A percentile compares a stretch with the other conserved stretches of the same genome.
These are phyloP conservation scores for Candida taoyuanica DNA, from an alignment of 805 yeast genomes.

Conservation along the genomic window DNA sequence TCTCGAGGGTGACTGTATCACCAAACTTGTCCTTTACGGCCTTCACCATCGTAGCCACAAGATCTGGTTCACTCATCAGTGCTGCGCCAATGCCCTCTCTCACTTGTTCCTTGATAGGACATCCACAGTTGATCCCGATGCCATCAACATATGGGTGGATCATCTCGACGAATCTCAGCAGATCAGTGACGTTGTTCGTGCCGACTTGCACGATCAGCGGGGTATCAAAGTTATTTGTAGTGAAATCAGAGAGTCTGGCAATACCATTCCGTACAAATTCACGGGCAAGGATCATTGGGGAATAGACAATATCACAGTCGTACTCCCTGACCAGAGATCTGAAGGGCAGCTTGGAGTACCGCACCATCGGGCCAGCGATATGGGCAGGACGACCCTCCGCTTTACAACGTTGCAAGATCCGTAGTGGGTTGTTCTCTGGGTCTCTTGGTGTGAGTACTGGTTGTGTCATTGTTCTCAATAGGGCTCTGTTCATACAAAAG, in stretches of 20 bases:
- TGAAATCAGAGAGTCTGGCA: constrained; percentile 82
- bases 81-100: constrained; percentile 98
- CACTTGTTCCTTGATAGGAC: constrained; percentile 93
- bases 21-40: constrained; percentile 79
- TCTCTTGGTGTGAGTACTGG: constrained; percentile 27
- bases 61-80: constrained; percentile 75
- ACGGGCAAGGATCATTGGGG: constrained; percentile 95
- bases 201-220: constrained; percentile 89
- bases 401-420: constrained; percentile 44
- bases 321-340: constrained; percentile 73
- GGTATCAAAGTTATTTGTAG: constrained; percentile 67
- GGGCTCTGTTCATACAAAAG: constrained; percentile 2
- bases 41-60: constrained; percentile 76
- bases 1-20: constrained; percentile 69
- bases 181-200: constrained; percentile 75
- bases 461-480: constrained; percentile 1
- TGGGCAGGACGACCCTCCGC: constrained; percentile 50
- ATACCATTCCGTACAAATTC: constrained; percentile 83
- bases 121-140: constrained; percentile 93
- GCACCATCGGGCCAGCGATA: constrained; percentile 93
- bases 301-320: constrained; percentile 76
- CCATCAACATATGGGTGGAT: constrained; percentile 91
- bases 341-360: constrained; percentile 92
- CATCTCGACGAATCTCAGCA: constrained; percentile 80
- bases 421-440: constrained; percentile 47